A percentile compares a stretch with the other conserved stretches of the same genome.
Conservation (phyloP, 176 grass and related monocot species). For the Rhynchospora tenuis region DNA sequence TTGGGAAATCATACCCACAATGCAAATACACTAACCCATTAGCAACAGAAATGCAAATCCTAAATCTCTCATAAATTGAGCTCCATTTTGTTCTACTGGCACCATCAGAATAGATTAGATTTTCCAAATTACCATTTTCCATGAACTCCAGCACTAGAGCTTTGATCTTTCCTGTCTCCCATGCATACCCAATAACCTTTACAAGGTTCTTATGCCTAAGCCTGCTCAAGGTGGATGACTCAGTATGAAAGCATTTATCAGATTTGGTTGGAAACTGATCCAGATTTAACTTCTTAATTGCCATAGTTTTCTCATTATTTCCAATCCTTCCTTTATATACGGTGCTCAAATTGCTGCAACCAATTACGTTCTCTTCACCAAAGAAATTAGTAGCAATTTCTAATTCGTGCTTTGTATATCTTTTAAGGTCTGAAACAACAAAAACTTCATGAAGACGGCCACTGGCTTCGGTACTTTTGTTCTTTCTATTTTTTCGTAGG, state of each 20-base stretch:
- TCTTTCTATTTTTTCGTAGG: conserved; percentile 34
- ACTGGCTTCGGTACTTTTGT: neutral
- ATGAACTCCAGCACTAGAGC: conserved; percentile 77
- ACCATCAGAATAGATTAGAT: conserved; percentile 29
- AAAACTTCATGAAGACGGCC: conserved; percentile 9
- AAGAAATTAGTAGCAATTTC: conserved; percentile 53
- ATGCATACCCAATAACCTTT: conserved; percentile 75
- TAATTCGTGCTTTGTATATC: conserved; percentile 47
- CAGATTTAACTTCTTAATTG: conserved; percentile 78
- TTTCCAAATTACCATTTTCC: conserved; percentile 85
- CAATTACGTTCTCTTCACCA: conserved; percentile 52
- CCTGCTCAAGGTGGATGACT: conserved; percentile 50
- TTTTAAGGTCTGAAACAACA: conserved; percentile 60
- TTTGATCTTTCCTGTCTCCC: conserved; percentile 63
- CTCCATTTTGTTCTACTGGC: conserved; percentile 28
- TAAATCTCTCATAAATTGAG: conserved; percentile 44
- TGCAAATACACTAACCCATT: conserved; percentile 80
- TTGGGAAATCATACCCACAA: conserved; percentile 60
- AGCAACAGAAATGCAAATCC: conserved; percentile 58
- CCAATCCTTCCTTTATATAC: conserved; percentile 63
- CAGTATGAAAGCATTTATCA: conserved; percentile 69
- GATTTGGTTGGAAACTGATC: conserved; percentile 76
- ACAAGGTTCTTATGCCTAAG: conserved; percentile 80
- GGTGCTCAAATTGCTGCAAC: conserved; percentile 69
- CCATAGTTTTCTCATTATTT: conserved; percentile 35